A percentile compares a stretch with the other conserved stretches of the same genome.
Conservation (phyloP, 2,329 filamentous ascomycete species). For the Trichoderma koningiopsis region DNA sequence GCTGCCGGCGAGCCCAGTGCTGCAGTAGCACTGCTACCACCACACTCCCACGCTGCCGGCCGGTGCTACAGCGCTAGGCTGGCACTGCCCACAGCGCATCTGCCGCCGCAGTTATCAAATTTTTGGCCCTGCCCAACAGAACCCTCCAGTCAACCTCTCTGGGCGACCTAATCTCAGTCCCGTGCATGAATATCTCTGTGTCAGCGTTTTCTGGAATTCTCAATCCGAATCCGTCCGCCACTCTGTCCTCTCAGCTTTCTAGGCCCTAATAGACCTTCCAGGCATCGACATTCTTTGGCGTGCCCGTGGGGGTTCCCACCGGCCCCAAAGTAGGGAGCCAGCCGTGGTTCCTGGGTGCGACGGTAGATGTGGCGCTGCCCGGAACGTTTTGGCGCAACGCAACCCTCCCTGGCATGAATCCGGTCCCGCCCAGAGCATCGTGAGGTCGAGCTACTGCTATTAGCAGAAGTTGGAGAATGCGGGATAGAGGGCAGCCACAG, state of each 20-base stretch:
- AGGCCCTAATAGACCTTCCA: constrained; percentile 13
- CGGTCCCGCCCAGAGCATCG: constrained; percentile 11
- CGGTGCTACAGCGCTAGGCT: background rate
- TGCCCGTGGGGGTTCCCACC: constrained; percentile 15
- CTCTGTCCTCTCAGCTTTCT: constrained; percentile 1
- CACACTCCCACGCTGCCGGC: background rate
- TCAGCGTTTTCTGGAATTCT: background rate
- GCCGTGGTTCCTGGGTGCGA: constrained; percentile 20
- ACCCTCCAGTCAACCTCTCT: background rate
- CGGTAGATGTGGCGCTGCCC: constrained; percentile 28
- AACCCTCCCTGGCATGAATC: background rate
- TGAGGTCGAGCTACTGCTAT: background rate
- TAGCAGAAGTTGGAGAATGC: constrained; percentile 17
- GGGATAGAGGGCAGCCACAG: constrained; percentile 1
- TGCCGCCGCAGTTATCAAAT: background rate
- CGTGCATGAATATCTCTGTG: constrained; percentile 6
- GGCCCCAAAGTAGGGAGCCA: background rate
- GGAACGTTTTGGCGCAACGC: constrained; percentile 24
- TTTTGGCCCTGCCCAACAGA: background rate
- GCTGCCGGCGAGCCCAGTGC: background rate
- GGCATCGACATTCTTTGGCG: constrained; percentile 18
- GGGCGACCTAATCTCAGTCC: background rate
- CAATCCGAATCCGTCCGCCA: background rate
- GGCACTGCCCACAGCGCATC: background rate
- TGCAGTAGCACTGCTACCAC: background rate